Evolutionary conservation across 306 rosid genomes (phyloP).

Genomic region (Glycine latifolia): DNA sequence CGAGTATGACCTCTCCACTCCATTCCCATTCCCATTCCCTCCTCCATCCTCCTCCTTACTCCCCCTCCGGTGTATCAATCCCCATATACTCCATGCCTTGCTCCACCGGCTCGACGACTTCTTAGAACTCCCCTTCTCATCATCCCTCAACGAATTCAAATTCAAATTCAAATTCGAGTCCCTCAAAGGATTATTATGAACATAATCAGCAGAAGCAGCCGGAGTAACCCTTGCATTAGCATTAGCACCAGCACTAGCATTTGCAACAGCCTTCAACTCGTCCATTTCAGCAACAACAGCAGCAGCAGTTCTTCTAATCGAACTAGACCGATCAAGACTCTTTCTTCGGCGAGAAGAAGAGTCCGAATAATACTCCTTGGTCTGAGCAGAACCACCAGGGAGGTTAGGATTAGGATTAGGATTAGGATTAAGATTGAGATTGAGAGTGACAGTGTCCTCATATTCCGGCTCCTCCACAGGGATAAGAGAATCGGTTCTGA

Average conservation of each 20-base stretch:
- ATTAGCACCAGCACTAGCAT: conserved; percentile 9
- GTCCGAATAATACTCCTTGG: conserved; percentile 84
- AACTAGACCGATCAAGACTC: conserved; percentile 91
- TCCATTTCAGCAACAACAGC: conserved; percentile 96
- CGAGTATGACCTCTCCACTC: conserved; percentile 82
- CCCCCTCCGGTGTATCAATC: conserved; percentile 71
- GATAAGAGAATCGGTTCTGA: conserved; percentile 75
- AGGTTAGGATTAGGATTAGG: neutral
- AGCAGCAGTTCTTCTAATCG: conserved; percentile 88
- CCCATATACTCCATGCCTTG: conserved; percentile 92
- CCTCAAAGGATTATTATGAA: conserved; percentile 50
- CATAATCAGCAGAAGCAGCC: conserved; percentile 63
- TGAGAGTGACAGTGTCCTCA: neutral
- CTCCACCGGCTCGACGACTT: conserved; percentile 86
- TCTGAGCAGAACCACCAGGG: conserved; percentile 89
- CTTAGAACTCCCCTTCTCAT: conserved; percentile 75
- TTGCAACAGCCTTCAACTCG: conserved; percentile 68
- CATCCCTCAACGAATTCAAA: conserved; percentile 80
- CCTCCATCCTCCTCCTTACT: conserved; percentile 72
- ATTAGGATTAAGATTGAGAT: neutral
- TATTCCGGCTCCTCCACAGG: conserved; percentile 74
- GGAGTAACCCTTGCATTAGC: conserved; percentile 72
- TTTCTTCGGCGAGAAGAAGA: conserved; percentile 81
- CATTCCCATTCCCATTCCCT: conserved; percentile 76
- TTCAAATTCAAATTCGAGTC: conserved; percentile 75